Evolutionary conservation across 345 rosid genomes (phyloP).

Genomic region (Balakata baccata): DNA sequence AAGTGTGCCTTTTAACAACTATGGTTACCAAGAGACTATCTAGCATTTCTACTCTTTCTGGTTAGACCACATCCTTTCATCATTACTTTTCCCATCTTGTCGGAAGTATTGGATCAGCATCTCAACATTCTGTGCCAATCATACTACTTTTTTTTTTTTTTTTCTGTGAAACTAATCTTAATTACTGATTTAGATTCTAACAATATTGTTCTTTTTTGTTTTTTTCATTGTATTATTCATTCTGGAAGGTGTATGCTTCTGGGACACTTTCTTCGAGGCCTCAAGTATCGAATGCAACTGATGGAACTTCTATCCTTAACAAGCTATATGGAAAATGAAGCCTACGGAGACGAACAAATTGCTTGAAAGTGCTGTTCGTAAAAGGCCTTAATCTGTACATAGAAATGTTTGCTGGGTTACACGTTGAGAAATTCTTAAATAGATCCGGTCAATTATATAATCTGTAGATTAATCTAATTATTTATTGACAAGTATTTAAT

Average conservation of each 20-base stretch:
- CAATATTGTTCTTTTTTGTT: background rate
- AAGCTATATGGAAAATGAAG: conserved; percentile 38
- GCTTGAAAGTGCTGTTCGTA: conserved; percentile 24
- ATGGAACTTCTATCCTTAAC: conserved; percentile 64
- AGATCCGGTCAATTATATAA: no score
- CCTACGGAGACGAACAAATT: conserved; percentile 32
- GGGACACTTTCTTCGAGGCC: conserved; percentile 90
- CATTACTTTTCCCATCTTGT: background rate
- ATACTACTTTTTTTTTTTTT: background rate
- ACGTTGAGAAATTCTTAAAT: no score
- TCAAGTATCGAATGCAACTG: conserved; percentile 82
- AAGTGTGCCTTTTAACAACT: no score
- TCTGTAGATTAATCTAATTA: no score
- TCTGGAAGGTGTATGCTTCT: conserved; percentile 76
- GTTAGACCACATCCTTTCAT: conserved; percentile 38
- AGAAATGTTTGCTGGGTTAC: conserved; percentile 5
- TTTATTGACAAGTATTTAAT: no score
- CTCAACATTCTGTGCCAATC: background rate
- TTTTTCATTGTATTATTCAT: background rate
- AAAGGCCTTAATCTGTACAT: conserved; percentile 30
- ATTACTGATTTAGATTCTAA: conserved; percentile 2
- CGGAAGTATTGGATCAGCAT: background rate
- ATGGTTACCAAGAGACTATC: conserved; percentile 89
- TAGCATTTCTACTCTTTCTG: conserved; percentile 96
- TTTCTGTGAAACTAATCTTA: background rate